A percentile compares a stretch with the other conserved stretches of the same genome.
Evolutionary conservation across 164 flowering plant genomes (phyloP).

Genomic region (Liquidambar formosana): DNA sequence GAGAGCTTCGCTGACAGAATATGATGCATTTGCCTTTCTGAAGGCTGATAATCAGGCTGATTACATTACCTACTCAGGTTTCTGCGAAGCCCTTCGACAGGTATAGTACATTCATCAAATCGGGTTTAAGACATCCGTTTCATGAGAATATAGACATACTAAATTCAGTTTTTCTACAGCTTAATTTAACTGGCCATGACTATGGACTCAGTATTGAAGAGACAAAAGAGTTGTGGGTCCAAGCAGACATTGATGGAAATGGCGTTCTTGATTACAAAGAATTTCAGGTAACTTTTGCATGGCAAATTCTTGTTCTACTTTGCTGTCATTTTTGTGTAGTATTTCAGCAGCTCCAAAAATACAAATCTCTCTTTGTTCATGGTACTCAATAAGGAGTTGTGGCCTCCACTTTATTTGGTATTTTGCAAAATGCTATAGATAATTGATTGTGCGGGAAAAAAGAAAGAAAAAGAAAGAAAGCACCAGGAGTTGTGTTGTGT

Average conservation of each 20-base stretch:
- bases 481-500: too few species aligned
- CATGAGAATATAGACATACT: neutral
- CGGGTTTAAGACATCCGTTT: neutral
- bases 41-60: conserved; percentile 67
- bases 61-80: conserved; percentile 67
- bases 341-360: neutral
- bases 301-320: neutral
- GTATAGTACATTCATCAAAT: conserved; percentile 29
- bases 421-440: too few species aligned
- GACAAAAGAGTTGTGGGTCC: conserved; percentile 75
- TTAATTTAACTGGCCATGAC: conserved; percentile 66
- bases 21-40: conserved; percentile 79
- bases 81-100: conserved; percentile 84
- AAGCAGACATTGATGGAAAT: conserved; percentile 79
- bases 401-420: too few species aligned
- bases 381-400: too few species aligned
- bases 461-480: too few species aligned
- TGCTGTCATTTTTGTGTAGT: neutral
- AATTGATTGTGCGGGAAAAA: too few species aligned
- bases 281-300: conserved; percentile 69
- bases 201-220: conserved; percentile 72
- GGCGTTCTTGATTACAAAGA: conserved; percentile 72
- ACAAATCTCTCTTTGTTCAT: too few species aligned
- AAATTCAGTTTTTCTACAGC: conserved; percentile 42
- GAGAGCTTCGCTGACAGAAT: conserved; percentile 62